Evolutionary conservation across 768 basidiomycete species (phyloP), one percentile per base, ranked within the genome.

Genomic region (Trametes cubensis): DNA sequence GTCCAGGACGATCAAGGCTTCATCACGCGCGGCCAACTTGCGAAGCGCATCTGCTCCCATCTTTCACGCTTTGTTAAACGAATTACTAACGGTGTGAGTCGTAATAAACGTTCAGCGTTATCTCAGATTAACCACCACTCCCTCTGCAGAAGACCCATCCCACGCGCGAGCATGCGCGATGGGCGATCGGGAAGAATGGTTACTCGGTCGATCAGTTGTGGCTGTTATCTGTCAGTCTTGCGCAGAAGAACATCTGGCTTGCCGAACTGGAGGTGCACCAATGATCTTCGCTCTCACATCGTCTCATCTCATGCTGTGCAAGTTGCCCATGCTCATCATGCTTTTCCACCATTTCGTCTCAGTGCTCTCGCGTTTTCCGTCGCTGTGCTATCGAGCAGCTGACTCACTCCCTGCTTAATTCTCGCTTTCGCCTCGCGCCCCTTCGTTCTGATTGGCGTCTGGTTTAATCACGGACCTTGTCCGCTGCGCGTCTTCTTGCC

Each of bases 211-310:
- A 65, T 21, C 47, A 65, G 14, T 42, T 70, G 6, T 70, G 65
- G 65, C 63, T 70, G 6, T 11, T 65, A 0, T 60, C 60, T 7
- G 63, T 70, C 58, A 25, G 44, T 10, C 65, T 49, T 15, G 65
- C 60, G 23, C 2, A 15, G 4, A 2, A 48, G 14, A 65, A 62
- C 34, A 57, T 62, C 14, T 70, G 69, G 69, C 34, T 64, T 26
- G 59, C 63, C 3, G 63, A 68, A 28, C 60, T 70, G 5, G 67
- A 70, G 20, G 57, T 68, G 20, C 58, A 56, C 28, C 23, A 42
- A 39, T 67, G 23, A 40, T 46, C 49, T n/a, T 20, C 38, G 34
- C 20, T 34, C 6, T n/a, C 30, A 18, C 14, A 10, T 38, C 4
- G 14, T 40, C 14, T 52, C 26, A 7, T 30, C 6, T 58, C n/a